phyloP scores from a whole-genome alignment of 441 rosid species.

The Euphorbia schlechtendalii region DNA sequence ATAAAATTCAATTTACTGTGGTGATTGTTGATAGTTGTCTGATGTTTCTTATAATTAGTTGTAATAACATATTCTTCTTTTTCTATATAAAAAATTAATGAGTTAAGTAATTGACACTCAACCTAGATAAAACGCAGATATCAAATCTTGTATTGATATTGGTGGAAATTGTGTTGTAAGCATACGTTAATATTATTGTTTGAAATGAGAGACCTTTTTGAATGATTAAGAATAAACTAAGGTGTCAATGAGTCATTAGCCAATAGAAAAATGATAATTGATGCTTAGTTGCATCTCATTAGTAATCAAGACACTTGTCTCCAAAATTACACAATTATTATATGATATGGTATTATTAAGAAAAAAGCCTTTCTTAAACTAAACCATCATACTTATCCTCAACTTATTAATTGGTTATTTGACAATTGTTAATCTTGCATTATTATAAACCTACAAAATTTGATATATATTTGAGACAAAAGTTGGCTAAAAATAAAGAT shows the following conservation, averaged over 20 bases:
- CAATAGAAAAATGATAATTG: constrained; percentile 26
- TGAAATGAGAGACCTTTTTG: constrained; percentile 18
- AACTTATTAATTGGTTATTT: neutral
- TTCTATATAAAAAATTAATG: too few relatives aligned
- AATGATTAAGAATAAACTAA: constrained; percentile 5
- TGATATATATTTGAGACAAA: too few relatives aligned
- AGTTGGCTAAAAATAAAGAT: neutral
- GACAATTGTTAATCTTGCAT: neutral
- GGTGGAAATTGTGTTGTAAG: neutral
- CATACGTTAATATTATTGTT: neutral
- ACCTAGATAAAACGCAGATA: neutral
- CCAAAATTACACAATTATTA: too few relatives aligned
- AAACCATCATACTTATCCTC: neutral
- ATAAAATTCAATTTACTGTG: too few relatives aligned
- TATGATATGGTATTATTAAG: too few relatives aligned
- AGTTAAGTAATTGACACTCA: too few relatives aligned
- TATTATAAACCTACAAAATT: neutral
- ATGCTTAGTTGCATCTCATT: neutral
- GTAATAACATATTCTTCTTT: too few relatives aligned
- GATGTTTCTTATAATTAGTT: too few relatives aligned
- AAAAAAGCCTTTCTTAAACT: too few relatives aligned
- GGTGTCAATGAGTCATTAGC: constrained; percentile 28
- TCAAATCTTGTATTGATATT: neutral
- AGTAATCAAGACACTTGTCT: constrained; percentile 17
- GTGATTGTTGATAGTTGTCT: too few relatives aligned